A percentile compares a stretch with the other conserved stretches of the same genome.
Conservation (phyloP, 2,329 filamentous ascomycete genomes). For the Rachicladosporium sp. region DNA sequence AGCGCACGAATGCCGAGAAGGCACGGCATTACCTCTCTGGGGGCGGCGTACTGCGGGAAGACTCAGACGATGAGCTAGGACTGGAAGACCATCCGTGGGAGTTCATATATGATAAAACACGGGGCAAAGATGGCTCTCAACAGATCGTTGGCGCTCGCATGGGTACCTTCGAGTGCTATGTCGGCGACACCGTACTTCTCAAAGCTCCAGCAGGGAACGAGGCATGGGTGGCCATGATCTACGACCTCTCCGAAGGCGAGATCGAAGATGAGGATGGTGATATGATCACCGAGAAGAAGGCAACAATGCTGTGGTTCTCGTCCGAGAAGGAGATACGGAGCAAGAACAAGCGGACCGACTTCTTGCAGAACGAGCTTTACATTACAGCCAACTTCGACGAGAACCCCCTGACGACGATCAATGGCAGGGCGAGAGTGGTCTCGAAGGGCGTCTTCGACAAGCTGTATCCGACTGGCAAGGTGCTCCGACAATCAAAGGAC, state of each 20-base stretch:
- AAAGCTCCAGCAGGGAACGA: constrained; percentile 75
- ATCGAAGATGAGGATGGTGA: constrained; percentile 48
- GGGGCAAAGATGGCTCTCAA: constrained; percentile 9
- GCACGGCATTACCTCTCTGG: constrained; percentile 41
- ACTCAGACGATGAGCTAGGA: constrained; percentile 76
- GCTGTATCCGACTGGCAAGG: constrained; percentile 60
- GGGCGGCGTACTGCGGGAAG: constrained; percentile 56
- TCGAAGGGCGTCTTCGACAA: constrained; percentile 57
- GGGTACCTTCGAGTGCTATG: constrained; percentile 63
- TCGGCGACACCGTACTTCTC: constrained; percentile 76
- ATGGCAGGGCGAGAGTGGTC: constrained; percentile 72
- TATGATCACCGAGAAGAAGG: constrained; percentile 49
- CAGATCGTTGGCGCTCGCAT: constrained; percentile 68
- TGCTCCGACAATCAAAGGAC: constrained; percentile 60
- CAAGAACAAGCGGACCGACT: constrained; percentile 73
- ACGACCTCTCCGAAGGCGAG: constrained; percentile 64
- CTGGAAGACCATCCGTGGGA: constrained; percentile 39
- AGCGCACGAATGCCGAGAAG: constrained; percentile 31
- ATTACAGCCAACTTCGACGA: constrained; percentile 77
- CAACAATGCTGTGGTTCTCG: constrained; percentile 92
- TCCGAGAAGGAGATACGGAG: constrained; percentile 81
- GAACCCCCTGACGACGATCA: constrained; percentile 79
- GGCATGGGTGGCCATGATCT: constrained; percentile 84
- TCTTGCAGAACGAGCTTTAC: constrained; percentile 74
- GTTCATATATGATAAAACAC: constrained; percentile 39